A percentile compares a stretch with the other conserved stretches of the same genome.
Conservation (phyloP, 441 rosid genomes). For the Gossypium davidsonii region DNA sequence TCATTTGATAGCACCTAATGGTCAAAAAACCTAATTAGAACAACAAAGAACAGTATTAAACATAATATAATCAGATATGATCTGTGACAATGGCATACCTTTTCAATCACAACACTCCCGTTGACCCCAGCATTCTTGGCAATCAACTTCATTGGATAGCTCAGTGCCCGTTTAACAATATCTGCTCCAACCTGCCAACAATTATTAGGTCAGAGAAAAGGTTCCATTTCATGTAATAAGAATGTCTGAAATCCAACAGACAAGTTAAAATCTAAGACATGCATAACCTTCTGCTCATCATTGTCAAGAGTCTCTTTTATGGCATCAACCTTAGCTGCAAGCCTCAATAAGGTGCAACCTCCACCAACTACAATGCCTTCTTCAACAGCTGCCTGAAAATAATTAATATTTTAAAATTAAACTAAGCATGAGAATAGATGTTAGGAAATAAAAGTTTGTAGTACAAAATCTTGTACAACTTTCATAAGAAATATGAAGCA, state of each 20-base stretch:
- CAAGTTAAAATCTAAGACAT: not conserved
- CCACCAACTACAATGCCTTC: constrained; percentile 98
- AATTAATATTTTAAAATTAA: not conserved
- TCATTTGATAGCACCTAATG: constrained; percentile 59
- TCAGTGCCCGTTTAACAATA: constrained; percentile 75
- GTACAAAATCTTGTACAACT: not conserved
- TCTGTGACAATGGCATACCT: constrained; percentile 33
- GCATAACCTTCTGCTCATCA: constrained; percentile 76
- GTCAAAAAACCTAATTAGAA: not conserved
- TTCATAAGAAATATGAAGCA: not conserved
- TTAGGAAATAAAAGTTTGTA: not conserved
- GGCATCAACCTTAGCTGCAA: constrained; percentile 80
- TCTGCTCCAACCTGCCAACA: constrained; percentile 78
- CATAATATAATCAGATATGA: not conserved
- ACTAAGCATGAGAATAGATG: not conserved
- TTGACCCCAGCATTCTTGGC: constrained; percentile 96
- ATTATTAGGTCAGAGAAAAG: constrained; percentile 2
- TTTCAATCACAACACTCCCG: constrained; percentile 84
- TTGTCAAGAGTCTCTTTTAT: constrained; percentile 61
- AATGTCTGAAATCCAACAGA: not conserved
- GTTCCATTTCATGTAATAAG: not conserved
- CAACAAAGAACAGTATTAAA: not conserved
- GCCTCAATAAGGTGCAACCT: constrained; percentile 80
- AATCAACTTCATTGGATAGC: constrained; percentile 78
- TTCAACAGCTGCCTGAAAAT: constrained; percentile 76